phyloP scores from a whole-genome alignment of 2,329 filamentous ascomycete species.

The Pseudopyricularia javanii region DNA sequence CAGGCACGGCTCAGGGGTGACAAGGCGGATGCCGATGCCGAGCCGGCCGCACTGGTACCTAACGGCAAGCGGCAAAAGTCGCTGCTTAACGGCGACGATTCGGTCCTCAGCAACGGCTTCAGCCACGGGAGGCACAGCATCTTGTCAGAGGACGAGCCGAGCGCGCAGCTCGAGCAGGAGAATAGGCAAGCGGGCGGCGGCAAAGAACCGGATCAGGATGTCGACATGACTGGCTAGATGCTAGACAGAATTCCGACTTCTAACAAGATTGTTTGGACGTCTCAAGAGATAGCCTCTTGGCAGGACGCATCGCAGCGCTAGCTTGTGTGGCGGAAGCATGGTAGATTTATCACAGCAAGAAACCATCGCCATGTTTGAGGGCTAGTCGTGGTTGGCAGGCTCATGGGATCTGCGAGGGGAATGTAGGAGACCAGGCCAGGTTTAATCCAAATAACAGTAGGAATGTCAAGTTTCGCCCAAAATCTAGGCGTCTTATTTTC shows the following conservation, averaged over 20 bases:
- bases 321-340: too few species aligned
- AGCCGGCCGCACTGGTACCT: conserved; percentile 4
- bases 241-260: background rate
- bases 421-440: too few species aligned
- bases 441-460: too few species aligned
- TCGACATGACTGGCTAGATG: conserved; percentile 2
- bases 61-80: conserved; percentile 26
- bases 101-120: conserved; percentile 8
- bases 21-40: conserved; percentile 17
- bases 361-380: too few species aligned
- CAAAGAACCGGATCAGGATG: background rate
- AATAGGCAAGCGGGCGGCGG: conserved; percentile 28
- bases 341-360: too few species aligned
- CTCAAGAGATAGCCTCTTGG: background rate
- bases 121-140: conserved; percentile 12
- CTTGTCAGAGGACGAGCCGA: conserved; percentile 28
- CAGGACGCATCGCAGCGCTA: background rate
- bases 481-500: background rate
- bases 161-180: conserved; percentile 41
- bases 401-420: too few species aligned
- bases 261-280: background rate
- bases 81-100: conserved; percentile 8
- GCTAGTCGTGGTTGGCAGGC: too few species aligned
- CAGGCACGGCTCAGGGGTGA: conserved; percentile 35
- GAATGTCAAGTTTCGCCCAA: too few species aligned